Evolutionary conservation across 495 filamentous ascomycete genomes (phyloP), one percentile per base, ranked within the genome.

Genomic region (Cercophora samala): DNA sequence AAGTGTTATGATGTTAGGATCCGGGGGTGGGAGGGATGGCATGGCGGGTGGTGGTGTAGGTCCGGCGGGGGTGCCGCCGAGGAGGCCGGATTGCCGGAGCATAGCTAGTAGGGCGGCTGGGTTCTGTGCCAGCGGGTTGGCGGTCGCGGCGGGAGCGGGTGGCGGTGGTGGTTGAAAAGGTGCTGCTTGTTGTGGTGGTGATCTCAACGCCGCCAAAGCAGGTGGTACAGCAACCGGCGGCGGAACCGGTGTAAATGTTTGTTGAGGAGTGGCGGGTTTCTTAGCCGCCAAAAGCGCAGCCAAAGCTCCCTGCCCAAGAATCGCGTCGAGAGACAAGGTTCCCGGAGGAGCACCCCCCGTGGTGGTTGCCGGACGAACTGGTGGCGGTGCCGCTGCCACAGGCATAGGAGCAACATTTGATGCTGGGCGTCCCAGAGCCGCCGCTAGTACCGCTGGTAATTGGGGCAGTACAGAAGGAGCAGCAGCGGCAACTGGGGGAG

Each of bases 241-340:
- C 73, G 77, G 76, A 64, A 76, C 76, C 5, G 76, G 71, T 61
- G 77, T 69, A 66, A 81, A 73, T 53, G 77, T 70, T 55, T 80
- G 58, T 58, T 61, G 79, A 32, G 82, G 78, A 54, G 84, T 82
- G 64, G 78, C 72, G 68, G 80, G 77, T 68, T 81, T 77, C 53
- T 83, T 82, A 65, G 78, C 73, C 67, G 73, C 64, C 69, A 84
- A 75, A 58, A 85, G 69, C 46, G 83, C 70, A 68, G 84, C 83
- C 58, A 87, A 72, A 67, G 84, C 78, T 67, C 82, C 83, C 67
- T 83, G 74, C 46, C 84, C 85, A 53, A 86, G 77, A 60, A 87
- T 68, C 29, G 80, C 77, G 72, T 82, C 83, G 70, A 87, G 63
- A 25, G 84, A 79, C 63, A 83, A 29, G 25, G 62, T 62, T 54